Evolutionary conservation across 73 alveolate genomes (phyloP).

Genomic region (Halteria grandinella): DNA sequence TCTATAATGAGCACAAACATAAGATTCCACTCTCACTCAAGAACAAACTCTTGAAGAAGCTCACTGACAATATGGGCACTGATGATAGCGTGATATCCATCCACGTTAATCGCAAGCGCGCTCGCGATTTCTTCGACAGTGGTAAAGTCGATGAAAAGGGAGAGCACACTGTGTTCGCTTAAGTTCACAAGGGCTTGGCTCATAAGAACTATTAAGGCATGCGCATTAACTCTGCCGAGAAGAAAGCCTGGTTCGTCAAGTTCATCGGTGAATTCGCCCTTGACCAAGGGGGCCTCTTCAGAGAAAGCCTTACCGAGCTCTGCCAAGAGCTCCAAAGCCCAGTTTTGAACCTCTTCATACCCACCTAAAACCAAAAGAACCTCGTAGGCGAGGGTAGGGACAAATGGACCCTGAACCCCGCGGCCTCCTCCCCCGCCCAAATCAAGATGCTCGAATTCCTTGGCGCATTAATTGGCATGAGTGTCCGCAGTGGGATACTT

Average conservation of each 20-base stretch:
- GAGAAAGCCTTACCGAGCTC: conserved; percentile 80
- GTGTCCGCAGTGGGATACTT: conserved; percentile 80
- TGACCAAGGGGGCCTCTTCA: conserved; percentile 91
- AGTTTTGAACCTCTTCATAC: conserved; percentile 82
- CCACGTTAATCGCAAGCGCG: conserved; percentile 54
- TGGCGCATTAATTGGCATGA: conserved; percentile 89
- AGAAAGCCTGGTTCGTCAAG: conserved; percentile 73
- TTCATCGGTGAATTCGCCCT: conserved; percentile 87
- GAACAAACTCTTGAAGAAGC: conserved; percentile 9
- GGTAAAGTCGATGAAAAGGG: conserved; percentile 55
- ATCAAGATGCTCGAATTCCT: conserved; percentile 81
- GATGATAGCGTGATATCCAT: conserved; percentile 43
- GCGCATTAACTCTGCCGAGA: conserved; percentile 53
- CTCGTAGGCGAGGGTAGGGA: conserved; percentile 85
- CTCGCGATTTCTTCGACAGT: conserved; percentile 20
- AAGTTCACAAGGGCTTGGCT: conserved; percentile 33
- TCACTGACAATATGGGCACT: not conserved
- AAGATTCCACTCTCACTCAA: conserved; percentile 33
- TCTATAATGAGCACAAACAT: conserved; percentile 2
- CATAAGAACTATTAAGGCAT: conserved; percentile 35
- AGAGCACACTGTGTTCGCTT: conserved; percentile 53
- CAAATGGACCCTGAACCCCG: conserved; percentile 90
- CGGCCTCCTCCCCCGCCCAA: conserved; percentile 71
- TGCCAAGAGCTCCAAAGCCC: conserved; percentile 81
- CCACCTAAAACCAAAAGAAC: conserved; percentile 82